Evolutionary conservation across 1,284 basidiomycete genomes (phyloP).

Genomic region (Fomitopsis palustris): DNA sequence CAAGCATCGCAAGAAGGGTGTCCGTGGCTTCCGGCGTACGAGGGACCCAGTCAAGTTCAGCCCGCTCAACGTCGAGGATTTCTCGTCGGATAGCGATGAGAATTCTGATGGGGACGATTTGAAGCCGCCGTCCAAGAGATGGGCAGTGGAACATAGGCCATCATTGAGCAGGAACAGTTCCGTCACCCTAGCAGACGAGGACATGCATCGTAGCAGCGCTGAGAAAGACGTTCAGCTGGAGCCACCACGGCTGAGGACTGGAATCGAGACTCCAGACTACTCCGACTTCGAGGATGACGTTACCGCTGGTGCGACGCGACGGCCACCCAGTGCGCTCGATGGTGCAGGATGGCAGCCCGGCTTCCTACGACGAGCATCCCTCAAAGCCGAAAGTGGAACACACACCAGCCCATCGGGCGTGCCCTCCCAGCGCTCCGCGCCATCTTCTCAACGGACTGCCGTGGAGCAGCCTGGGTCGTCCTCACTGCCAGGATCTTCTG

Average conservation of each 20-base stretch:
- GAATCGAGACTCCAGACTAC: constrained; percentile 30
- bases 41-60: constrained; percentile 49
- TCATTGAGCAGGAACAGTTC: not conserved
- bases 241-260: not conserved
- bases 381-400: not conserved
- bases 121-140: not conserved
- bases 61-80: constrained; percentile 31
- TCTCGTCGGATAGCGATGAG: constrained; percentile 33
- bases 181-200: not conserved
- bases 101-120: constrained; percentile 15
- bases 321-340: constrained; percentile 8
- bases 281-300: constrained; percentile 37
- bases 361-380: constrained; percentile 25
- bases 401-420: not conserved
- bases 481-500: not conserved
- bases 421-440: not conserved
- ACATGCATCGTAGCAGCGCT: no score
- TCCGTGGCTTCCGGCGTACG: constrained; percentile 23
- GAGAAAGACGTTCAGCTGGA: not conserved
- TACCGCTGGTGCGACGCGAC: constrained; percentile 8
- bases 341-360: constrained; percentile 30
- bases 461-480: not conserved
- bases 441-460: not conserved
- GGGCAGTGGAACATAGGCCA: constrained; percentile 1
- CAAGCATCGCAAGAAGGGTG: constrained; percentile 22